Evolutionary conservation across 2,329 filamentous ascomycete genomes (phyloP).

Genomic region (Claviceps cyperi): DNA sequence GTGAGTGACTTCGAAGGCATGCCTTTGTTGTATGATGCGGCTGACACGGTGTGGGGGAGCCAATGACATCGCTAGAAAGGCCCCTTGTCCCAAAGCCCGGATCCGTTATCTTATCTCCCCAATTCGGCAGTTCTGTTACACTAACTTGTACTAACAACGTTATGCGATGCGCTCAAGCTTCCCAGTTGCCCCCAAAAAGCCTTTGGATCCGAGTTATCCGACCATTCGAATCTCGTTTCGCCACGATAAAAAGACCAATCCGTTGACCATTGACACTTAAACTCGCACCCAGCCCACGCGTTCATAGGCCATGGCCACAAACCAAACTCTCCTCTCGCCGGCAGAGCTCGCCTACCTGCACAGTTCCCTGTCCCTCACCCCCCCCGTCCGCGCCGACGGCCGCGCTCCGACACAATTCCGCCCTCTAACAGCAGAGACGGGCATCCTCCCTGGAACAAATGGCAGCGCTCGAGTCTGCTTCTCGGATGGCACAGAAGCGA

Average conservation of each 20-base stretch:
- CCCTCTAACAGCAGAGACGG: slow-evolving; percentile 76
- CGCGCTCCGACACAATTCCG: slow-evolving; percentile 76
- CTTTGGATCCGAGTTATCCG: neutral
- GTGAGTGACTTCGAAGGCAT: too few relatives aligned
- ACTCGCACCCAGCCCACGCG: neutral
- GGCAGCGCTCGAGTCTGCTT: slow-evolving; percentile 90
- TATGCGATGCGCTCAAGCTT: slow-evolving; percentile 1
- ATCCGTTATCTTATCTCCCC: neutral
- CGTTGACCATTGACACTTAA: neutral
- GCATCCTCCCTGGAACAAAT: slow-evolving; percentile 77
- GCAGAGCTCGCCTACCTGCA: slow-evolving; percentile 95
- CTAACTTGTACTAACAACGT: neutral
- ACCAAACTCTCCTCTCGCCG: slow-evolving; percentile 70
- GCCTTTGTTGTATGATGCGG: too few relatives aligned
- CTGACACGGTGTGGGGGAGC: too few relatives aligned
- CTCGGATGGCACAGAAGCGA: slow-evolving; percentile 85
- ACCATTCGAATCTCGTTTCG: neutral
- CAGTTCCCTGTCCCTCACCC: slow-evolving; percentile 63
- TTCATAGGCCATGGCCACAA: slow-evolving; percentile 40
- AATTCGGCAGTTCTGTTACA: neutral
- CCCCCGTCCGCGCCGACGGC: slow-evolving; percentile 81
- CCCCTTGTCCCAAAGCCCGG: too few relatives aligned
- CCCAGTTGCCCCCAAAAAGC: neutral
- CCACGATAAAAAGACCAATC: neutral
- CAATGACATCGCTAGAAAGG: too few relatives aligned